Evolutionary conservation across 305 asterid genomes (phyloP), one percentile per base, ranked within the genome.

Genomic region (Lippia alba): DNA sequence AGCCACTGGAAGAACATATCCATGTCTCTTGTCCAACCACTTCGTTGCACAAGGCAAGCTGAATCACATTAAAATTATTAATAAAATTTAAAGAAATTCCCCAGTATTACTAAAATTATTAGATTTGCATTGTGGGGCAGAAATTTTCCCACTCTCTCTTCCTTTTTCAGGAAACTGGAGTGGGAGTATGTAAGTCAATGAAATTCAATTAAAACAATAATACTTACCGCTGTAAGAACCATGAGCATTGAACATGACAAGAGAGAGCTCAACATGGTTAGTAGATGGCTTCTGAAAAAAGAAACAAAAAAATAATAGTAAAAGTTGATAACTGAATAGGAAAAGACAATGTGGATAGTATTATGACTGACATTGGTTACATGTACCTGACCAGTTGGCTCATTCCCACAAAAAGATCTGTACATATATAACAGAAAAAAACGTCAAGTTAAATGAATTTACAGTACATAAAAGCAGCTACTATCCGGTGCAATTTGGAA

Each of bases 11-110:
- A 84, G 81, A 88, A 92, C 67, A 78, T 72, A 71, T 95, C 97
- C 79, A 87, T 81, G 80, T 95, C 92, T 74, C 78, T 89, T 40
- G 97, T 95, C 99, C 99, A 95, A 76, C 98, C 97, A 84, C 96
- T 86, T 69, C 98, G 81, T 73, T 85, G 96, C 73, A 92, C 94
- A 50, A 90, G 83, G 83, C 86, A 92, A 74, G 88, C 98, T 94
- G 91, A 81, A 84, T 12, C 45, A 67, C 49, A 45, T 3, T 24
- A 24, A 24, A 68, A 59, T 4, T 36, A 36, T 36, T 36, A 36
- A 24, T 24, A 24, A 24, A 24, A 24, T 24, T 24, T 24, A 24
- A 24, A 24, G 30, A 24, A 24, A 1, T 24, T 24, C 30, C 30
- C 30, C 30, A 24, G 30, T 24, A 24, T 24, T 1, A 1, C 30